phyloP scores from a whole-genome alignment of 768 basidiomycete genomes.

The Coprinopsis marcescibilis region DNA sequence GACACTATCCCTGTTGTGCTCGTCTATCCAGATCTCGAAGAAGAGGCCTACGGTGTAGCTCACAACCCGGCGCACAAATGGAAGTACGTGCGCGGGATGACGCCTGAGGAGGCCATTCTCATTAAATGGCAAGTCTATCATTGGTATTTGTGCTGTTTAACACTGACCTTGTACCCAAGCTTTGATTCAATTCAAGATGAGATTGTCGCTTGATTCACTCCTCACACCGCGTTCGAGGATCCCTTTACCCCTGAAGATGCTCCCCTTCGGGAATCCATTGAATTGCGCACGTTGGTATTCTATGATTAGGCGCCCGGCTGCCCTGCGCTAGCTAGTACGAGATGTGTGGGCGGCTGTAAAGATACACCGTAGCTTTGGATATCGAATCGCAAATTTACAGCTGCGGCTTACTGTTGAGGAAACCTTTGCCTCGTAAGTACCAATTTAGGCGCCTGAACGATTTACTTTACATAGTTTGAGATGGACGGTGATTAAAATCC shows the following conservation, averaged over 20 bases:
- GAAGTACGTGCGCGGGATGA: conserved; percentile 44
- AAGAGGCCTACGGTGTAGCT: conserved; percentile 44
- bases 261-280: conserved; percentile 52
- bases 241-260: conserved; percentile 44
- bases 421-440: no score
- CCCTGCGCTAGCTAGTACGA: no score
- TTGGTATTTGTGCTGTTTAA: no score
- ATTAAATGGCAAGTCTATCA: no score
- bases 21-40: conserved; percentile 43
- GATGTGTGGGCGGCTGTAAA: no score
- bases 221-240: conserved; percentile 60
- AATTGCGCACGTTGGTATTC: conserved; percentile 59
- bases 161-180: conserved; percentile 9
- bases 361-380: no score
- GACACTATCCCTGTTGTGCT: conserved; percentile 42
- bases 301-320: no score
- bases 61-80: conserved; percentile 44
- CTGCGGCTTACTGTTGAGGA: no score
- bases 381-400: no score
- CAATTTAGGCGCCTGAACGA: no score
- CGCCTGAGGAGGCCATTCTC: conserved; percentile 43
- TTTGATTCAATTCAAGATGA: conserved; percentile 34
- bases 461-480: no score
- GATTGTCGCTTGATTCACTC: conserved; percentile 48
- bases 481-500: no score